Evolutionary conservation across 2,329 filamentous ascomycete genomes (phyloP).

Genomic region (Botryotinia convoluta): DNA sequence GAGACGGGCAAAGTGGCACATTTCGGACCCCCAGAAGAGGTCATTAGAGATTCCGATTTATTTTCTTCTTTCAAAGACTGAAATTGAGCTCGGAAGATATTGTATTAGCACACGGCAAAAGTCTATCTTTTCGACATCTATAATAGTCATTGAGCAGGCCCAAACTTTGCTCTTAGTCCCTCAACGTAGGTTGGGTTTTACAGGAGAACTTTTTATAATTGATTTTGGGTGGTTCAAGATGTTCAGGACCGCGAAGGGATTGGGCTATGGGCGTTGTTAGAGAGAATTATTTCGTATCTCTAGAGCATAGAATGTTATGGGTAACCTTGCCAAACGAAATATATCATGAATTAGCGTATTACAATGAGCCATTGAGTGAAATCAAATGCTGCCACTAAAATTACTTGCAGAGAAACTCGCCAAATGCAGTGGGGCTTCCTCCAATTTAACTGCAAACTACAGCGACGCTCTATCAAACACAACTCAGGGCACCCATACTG

Average conservation of each 20-base stretch:
- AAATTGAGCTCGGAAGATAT: neutral
- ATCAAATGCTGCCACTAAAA: neutral
- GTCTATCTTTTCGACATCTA: neutral
- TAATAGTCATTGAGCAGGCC: neutral
- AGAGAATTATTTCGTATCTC: neutral
- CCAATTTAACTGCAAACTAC: neutral
- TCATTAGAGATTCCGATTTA: neutral
- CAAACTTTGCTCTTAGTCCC: conserved; percentile 38
- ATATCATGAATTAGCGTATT: neutral
- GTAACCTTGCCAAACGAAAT: neutral
- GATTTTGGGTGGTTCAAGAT: neutral
- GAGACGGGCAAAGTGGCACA: neutral
- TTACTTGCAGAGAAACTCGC: no score
- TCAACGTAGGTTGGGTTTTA: conserved; percentile 41
- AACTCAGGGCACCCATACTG: no score
- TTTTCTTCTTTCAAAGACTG: neutral
- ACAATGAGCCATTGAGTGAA: neutral
- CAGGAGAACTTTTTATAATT: conserved; percentile 22
- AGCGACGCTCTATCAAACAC: neutral
- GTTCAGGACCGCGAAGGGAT: neutral
- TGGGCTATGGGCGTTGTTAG: neutral
- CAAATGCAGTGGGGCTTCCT: neutral
- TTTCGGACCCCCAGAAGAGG: neutral
- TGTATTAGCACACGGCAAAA: neutral
- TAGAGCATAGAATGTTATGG: neutral